Conservation (phyloP, 768 basidiomycete genomes). For the Boletus subcaerulescens region DNA sequence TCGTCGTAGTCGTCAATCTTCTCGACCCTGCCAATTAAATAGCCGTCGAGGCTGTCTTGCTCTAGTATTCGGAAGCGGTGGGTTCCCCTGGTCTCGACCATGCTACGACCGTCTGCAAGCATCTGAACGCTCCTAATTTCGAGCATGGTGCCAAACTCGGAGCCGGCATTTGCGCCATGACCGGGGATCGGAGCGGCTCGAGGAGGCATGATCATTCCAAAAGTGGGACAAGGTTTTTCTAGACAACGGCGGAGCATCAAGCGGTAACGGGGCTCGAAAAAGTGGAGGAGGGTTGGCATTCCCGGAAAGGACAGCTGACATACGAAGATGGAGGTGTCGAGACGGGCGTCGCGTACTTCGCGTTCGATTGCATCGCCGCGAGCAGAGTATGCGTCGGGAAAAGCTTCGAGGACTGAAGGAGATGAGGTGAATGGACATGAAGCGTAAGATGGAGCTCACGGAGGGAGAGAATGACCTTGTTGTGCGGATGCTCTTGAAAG, state of each 20-base stretch:
- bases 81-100: conserved; percentile 72
- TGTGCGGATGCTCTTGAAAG: conserved; percentile 77
- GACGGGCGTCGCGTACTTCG: conserved; percentile 73
- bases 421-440: conserved; percentile 5
- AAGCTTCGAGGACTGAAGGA: conserved; percentile 60
- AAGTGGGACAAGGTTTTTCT: conserved; percentile 68
- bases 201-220: conserved; percentile 90
- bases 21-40: conserved; percentile 82
- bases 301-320: conserved; percentile 89
- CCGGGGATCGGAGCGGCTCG: conserved; percentile 30
- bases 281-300: conserved; percentile 84
- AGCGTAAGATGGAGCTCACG: conserved; percentile 40
- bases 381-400: conserved; percentile 62
- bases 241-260: conserved; percentile 97
- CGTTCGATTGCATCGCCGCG: conserved; percentile 62
- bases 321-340: conserved; percentile 90
- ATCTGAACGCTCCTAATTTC: conserved; percentile 84
- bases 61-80: conserved; percentile 85
- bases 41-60: conserved; percentile 82
- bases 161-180: conserved; percentile 19
- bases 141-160: conserved; percentile 89
- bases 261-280: conserved; percentile 94
- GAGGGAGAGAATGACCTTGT: conserved; percentile 68
- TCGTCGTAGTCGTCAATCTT: conserved; percentile 42
- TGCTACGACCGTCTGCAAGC: conserved; percentile 85